Evolutionary conservation across 352 stramenopile species (phyloP).

Genomic region (Globisporangium paddicum): DNA sequence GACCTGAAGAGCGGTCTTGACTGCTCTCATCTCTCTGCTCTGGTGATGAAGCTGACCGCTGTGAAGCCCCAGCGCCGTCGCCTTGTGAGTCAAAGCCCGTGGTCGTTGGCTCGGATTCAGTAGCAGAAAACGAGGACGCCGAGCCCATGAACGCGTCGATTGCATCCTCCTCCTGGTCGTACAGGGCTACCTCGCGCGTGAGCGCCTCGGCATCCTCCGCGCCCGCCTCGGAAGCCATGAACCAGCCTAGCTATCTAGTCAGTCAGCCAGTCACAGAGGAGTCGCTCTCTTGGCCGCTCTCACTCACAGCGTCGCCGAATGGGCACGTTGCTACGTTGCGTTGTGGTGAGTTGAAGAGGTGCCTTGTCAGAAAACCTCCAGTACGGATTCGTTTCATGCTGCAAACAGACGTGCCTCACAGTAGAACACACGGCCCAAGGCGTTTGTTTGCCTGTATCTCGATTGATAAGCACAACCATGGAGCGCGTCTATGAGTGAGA

Average conservation of each 20-base stretch:
- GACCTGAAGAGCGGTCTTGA: not conserved
- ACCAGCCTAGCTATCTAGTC: not conserved
- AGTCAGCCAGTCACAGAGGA: no score
- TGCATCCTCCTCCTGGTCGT: conserved; percentile 3
- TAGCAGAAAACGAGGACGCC: not conserved
- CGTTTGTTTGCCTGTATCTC: no score
- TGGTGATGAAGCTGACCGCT: not conserved
- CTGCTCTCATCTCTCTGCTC: not conserved
- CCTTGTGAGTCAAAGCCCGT: not conserved
- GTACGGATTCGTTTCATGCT: no score
- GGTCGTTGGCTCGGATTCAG: not conserved
- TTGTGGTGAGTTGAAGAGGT: not conserved
- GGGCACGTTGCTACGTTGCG: no score
- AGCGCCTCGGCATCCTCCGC: conserved; percentile 1
- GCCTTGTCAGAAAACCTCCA: not conserved
- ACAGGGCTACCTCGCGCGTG: not conserved
- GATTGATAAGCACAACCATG: no score
- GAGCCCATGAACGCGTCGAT: conserved; percentile 8
- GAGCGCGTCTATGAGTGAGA: no score
- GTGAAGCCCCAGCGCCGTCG: not conserved
- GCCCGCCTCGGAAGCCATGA: not conserved
- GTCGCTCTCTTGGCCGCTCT: not conserved
- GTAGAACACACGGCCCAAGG: no score
- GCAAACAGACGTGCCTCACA: no score
- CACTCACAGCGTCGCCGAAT: not conserved